phyloP scores from a whole-genome alignment of 495 filamentous ascomycete genomes.

The Xylaria grammica region DNA sequence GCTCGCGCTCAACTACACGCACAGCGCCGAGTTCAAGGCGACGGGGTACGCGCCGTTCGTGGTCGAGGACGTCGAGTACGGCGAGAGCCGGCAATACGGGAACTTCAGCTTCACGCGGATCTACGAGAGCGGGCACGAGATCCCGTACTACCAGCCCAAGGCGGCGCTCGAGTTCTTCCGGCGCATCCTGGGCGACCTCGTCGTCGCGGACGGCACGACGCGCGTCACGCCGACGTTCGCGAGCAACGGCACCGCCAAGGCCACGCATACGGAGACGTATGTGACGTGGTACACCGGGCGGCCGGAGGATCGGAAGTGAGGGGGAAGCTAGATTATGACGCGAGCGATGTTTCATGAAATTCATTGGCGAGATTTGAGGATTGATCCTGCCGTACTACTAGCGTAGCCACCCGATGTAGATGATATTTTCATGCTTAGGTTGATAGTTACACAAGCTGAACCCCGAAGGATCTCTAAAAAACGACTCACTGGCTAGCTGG shows the following conservation, averaged over 20 bases:
- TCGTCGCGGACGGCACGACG: constrained; percentile 13
- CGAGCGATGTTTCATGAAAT: background rate
- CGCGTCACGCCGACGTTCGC: constrained; percentile 49
- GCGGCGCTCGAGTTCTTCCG: constrained; percentile 51
- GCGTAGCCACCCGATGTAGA: too few species aligned
- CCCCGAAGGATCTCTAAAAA: background rate
- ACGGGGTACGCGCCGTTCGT: constrained; percentile 55
- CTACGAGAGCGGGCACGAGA: constrained; percentile 64
- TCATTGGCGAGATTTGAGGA: too few species aligned
- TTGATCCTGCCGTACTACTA: too few species aligned
- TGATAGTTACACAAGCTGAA: background rate
- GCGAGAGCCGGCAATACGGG: constrained; percentile 57
- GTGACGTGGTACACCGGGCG: constrained; percentile 32
- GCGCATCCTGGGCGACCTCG: background rate
- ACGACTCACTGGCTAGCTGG: background rate
- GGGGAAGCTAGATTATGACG: background rate
- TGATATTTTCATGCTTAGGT: background rate
- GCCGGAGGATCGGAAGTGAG: constrained; percentile 32
- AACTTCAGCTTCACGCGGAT: constrained; percentile 69
- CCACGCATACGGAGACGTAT: constrained; percentile 63
- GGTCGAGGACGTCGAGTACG: constrained; percentile 42
- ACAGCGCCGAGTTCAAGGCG: constrained; percentile 44
- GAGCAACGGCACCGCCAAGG: constrained; percentile 52
- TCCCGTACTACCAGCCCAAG: constrained; percentile 68
- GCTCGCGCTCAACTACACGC: constrained; percentile 47